phyloP scores from a whole-genome alignment of 257 asterid genomes.

The Solanum chmielewskii region DNA sequence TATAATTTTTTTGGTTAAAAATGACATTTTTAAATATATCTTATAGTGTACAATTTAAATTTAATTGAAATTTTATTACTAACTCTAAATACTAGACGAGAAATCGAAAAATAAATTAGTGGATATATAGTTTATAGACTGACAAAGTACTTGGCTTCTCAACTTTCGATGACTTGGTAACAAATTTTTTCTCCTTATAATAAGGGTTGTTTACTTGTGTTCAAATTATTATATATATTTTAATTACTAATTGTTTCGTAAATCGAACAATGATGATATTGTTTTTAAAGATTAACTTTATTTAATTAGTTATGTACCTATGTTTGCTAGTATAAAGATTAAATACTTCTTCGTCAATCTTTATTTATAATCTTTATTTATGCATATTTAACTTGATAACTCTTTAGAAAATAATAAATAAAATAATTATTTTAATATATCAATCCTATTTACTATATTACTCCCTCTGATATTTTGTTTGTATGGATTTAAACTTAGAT shows the following conservation, averaged over 20 bases:
- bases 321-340: neutral
- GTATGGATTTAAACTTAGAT: neutral
- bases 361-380: neutral
- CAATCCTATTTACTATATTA: neutral
- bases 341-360: neutral
- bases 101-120: no score
- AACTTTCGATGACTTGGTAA: neutral
- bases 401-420: no score
- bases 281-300: neutral
- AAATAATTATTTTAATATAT: no score
- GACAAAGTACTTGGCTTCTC: neutral
- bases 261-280: neutral
- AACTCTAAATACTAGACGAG: no score
- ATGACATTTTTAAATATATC: rapidly evolving
- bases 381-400: no score
- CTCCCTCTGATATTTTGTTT: neutral
- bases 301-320: neutral
- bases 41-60: rapidly evolving
- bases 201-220: no score
- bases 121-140: neutral
- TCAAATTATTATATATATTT: no score
- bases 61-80: no score
- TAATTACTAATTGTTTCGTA: neutral
- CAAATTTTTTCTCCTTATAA: neutral
- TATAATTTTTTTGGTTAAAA: no score